These are phyloP conservation scores for Cladophialophora exuberans DNA, from an alignment of 2,329 filamentous ascomycete genomes.

Conservation along the genomic window DNA sequence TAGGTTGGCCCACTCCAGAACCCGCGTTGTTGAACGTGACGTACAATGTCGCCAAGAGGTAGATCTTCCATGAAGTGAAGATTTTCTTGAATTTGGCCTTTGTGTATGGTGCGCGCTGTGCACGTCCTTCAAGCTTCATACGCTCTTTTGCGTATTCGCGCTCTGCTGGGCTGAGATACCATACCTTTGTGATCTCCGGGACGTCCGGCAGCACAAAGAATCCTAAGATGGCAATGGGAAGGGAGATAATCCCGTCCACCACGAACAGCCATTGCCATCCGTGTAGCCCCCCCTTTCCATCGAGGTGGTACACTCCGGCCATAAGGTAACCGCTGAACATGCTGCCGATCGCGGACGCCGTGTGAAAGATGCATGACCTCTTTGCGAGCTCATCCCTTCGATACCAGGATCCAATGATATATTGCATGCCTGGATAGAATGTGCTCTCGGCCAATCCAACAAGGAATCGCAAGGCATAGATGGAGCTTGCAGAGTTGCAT, in stretches of 20 bases:
- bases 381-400: constrained; percentile 54
- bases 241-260: constrained; percentile 45
- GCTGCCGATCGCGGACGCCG: constrained; percentile 47
- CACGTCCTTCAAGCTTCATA: constrained; percentile 55
- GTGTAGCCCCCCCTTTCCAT: constrained; percentile 52
- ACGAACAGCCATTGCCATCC: constrained; percentile 49
- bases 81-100: constrained; percentile 62
- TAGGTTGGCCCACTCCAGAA: constrained; percentile 54
- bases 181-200: constrained; percentile 50
- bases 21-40: constrained; percentile 66
- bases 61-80: constrained; percentile 68
- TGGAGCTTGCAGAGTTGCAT: constrained; percentile 38
- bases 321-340: constrained; percentile 58
- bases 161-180: constrained; percentile 51
- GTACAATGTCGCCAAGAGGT: constrained; percentile 61
- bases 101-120: constrained; percentile 51
- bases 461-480: constrained; percentile 32
- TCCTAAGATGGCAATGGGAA: constrained; percentile 51
- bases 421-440: constrained; percentile 58
- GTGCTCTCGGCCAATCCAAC: constrained; percentile 49
- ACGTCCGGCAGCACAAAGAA: constrained; percentile 48
- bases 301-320: constrained; percentile 56
- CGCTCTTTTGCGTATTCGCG: constrained; percentile 51
- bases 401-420: constrained; percentile 55
- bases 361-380: constrained; percentile 57